Conservation (phyloP, 768 basidiomycete genomes). For the Rubroboletus pulcherrimus region DNA sequence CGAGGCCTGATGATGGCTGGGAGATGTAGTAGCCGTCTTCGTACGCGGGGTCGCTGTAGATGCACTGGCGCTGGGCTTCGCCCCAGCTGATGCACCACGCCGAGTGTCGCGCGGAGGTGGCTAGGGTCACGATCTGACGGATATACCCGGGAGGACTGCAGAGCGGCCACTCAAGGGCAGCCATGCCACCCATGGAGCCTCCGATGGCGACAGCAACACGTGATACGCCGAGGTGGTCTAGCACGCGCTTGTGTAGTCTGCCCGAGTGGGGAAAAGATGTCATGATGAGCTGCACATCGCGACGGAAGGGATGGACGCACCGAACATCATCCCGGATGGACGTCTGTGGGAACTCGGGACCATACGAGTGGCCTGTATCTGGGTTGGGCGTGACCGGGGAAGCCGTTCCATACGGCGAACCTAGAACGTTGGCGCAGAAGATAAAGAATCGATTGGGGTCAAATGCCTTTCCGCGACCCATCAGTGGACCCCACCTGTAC, state of each 20-base stretch:
- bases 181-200: conserved; percentile 99
- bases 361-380: conserved; percentile 72
- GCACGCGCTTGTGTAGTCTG: conserved; percentile 82
- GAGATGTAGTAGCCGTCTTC: conserved; percentile 76
- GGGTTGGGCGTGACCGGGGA: conserved; percentile 85
- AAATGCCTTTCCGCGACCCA: conserved; percentile 90
- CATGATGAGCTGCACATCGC: background rate
- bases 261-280: background rate
- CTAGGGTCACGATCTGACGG: conserved; percentile 81
- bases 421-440: conserved; percentile 89
- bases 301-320: conserved; percentile 40
- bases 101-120: conserved; percentile 93
- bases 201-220: conserved; percentile 90
- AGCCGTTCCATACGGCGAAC: conserved; percentile 92
- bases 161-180: conserved; percentile 92
- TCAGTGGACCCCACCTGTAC: conserved; percentile 93
- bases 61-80: conserved; percentile 93
- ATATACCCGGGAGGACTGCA: conserved; percentile 75
- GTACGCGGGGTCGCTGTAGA: conserved; percentile 92
- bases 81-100: conserved; percentile 99
- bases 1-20: conserved; percentile 82
- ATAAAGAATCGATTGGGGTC: conserved; percentile 87
- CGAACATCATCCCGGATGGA: conserved; percentile 91
- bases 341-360: conserved; percentile 91
- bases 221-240: conserved; percentile 75